Evolutionary conservation across 257 asterid genomes (phyloP).

Genomic region (Nicotiana benthamiana): DNA sequence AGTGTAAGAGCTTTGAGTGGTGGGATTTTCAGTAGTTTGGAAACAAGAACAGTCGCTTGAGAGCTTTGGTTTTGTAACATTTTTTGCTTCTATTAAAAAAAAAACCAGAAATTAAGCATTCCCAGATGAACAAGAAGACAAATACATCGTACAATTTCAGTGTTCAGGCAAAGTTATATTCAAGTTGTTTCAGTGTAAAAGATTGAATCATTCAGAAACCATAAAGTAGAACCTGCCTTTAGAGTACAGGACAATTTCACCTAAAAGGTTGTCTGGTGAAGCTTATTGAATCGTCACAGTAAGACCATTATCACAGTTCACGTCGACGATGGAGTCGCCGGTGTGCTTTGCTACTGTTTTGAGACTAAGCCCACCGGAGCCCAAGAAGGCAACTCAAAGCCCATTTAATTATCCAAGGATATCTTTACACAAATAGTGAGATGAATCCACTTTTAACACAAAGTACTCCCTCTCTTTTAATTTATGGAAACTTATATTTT

Average conservation of each 20-base stretch:
- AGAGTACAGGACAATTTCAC: neutral
- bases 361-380: neutral
- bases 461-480: too few species aligned
- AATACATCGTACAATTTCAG: neutral
- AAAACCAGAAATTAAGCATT: neutral
- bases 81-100: neutral
- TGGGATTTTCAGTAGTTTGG: constrained; percentile 52
- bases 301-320: neutral
- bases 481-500: too few species aligned
- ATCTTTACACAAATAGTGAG: too few species aligned
- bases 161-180: neutral
- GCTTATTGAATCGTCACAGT: neutral
- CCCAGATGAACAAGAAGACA: neutral
- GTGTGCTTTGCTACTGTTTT: neutral
- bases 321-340: neutral
- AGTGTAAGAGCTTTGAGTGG: constrained; percentile 48
- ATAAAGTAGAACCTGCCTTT: neutral
- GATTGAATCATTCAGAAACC: neutral
- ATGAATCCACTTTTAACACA: too few species aligned
- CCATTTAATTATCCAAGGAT: neutral
- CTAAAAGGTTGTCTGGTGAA: neutral
- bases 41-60: constrained; percentile 19
- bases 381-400: neutral
- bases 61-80: neutral
- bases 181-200: neutral